These are phyloP conservation scores for Glonium stellatum DNA, from an alignment of 495 filamentous ascomycete genomes.

Conservation along the genomic window DNA sequence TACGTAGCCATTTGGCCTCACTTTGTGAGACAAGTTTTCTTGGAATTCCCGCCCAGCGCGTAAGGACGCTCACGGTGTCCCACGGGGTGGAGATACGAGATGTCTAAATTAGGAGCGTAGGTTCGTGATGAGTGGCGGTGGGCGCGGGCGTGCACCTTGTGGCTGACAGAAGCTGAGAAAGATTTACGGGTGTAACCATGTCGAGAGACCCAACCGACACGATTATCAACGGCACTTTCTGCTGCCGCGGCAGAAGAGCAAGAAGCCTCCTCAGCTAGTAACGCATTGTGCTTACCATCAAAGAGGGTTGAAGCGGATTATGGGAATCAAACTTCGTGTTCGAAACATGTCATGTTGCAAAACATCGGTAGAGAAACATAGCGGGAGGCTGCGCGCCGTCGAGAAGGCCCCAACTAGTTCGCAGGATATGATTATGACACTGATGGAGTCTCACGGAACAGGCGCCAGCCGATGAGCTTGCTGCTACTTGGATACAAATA, in stretches of 20 bases:
- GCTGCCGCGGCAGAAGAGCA: too few relatives aligned
- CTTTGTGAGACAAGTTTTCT: neutral
- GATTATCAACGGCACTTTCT: too few relatives aligned
- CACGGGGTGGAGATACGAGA: neutral
- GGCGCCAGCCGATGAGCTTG: neutral
- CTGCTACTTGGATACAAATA: neutral
- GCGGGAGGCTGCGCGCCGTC: constrained; percentile 2
- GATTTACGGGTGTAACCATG: neutral
- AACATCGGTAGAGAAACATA: constrained; percentile 7
- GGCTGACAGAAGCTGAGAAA: neutral
- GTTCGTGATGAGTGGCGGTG: neutral
- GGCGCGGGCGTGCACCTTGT: neutral
- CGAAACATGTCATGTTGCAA: constrained; percentile 21
- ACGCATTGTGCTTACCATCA: neutral
- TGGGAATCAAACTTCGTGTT: constrained; percentile 2
- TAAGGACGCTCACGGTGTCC: neutral
- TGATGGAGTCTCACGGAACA: constrained; percentile 1
- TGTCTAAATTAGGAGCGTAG: neutral
- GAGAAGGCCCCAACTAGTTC: neutral
- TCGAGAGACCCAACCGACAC: neutral
- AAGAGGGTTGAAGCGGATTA: neutral
- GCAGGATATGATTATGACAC: neutral
- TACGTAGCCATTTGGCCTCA: too few relatives aligned
- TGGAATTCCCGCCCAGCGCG: neutral
- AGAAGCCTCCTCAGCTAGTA: neutral